Percentiles rank a stretch among this genome's conserved stretches.
Conservation (phyloP, 371 early-diverging fungal genomes). For the Aphelidium insulamus region DNA sequence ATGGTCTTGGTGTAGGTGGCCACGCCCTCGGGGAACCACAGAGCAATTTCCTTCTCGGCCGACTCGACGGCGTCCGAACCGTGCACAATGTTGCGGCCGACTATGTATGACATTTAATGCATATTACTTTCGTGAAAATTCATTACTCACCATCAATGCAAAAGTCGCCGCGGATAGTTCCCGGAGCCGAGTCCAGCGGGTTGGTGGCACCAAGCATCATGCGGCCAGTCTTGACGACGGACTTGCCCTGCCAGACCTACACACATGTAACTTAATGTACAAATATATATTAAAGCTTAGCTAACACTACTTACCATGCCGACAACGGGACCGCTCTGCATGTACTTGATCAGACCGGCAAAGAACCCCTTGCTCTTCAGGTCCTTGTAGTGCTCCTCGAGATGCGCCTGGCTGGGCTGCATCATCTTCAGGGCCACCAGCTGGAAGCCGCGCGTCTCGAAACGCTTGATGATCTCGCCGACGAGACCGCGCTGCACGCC, state of each 20-base stretch:
- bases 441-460: conserved; percentile 17
- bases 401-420: conserved; percentile 47
- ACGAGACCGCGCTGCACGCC: too few relatives aligned
- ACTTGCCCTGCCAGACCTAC: conserved; percentile 95
- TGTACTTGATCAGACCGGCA: conserved; percentile 71
- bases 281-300: background rate
- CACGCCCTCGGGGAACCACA: conserved; percentile 82
- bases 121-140: background rate
- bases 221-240: conserved; percentile 90
- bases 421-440: conserved; percentile 8
- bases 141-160: conserved; percentile 45
- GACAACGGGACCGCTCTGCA: conserved; percentile 51
- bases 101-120: conserved; percentile 4
- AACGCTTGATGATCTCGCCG: conserved; percentile 17
- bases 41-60: conserved; percentile 87
- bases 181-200: conserved; percentile 78
- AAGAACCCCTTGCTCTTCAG: conserved; percentile 87
- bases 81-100: conserved; percentile 92
- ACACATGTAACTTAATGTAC: conserved; percentile 14
- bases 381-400: conserved; percentile 93
- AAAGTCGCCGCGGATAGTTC: conserved; percentile 99
- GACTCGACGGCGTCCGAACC: conserved; percentile 95
- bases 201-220: conserved; percentile 87
- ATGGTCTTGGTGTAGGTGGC: conserved; percentile 18
- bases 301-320: conserved; percentile 27